phyloP scores from a whole-genome alignment of 2,329 filamentous ascomycete genomes.

The Fusarium piperis region DNA sequence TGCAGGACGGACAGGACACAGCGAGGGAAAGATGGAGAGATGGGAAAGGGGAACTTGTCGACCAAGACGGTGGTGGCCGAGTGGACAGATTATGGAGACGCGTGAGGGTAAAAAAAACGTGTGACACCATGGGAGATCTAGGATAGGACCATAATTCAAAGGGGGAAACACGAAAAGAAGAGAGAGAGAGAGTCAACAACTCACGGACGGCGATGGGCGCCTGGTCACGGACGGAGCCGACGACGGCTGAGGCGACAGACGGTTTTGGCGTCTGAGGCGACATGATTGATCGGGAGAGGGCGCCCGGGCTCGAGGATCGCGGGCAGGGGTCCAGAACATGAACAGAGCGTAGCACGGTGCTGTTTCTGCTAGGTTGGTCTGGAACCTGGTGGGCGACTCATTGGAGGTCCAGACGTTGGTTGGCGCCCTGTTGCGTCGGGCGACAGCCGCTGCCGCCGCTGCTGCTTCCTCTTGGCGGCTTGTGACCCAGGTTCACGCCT shows the following conservation, averaged over 20 bases:
- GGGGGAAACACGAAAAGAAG: neutral
- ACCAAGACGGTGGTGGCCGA: conserved; percentile 5
- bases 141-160: neutral
- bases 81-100: neutral
- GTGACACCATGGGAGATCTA: neutral
- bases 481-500: neutral
- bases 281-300: conserved; percentile 11
- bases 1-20: neutral
- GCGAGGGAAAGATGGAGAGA: neutral
- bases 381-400: neutral
- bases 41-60: conserved; percentile 3
- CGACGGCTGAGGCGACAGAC: conserved; percentile 22
- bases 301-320: neutral
- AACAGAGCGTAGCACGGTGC: neutral
- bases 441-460: neutral
- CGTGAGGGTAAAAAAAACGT: neutral
- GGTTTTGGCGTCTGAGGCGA: conserved; percentile 16
- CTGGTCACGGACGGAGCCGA: conserved; percentile 32
- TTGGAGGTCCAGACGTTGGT: neutral
- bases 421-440: neutral
- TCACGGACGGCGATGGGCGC: neutral
- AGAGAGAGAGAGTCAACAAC: neutral
- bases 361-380: neutral
- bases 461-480: neutral
- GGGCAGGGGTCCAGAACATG: conserved; percentile 18